Conservation (phyloP, 805 yeast genomes). For the Zygotorulaspora florentina region DNA sequence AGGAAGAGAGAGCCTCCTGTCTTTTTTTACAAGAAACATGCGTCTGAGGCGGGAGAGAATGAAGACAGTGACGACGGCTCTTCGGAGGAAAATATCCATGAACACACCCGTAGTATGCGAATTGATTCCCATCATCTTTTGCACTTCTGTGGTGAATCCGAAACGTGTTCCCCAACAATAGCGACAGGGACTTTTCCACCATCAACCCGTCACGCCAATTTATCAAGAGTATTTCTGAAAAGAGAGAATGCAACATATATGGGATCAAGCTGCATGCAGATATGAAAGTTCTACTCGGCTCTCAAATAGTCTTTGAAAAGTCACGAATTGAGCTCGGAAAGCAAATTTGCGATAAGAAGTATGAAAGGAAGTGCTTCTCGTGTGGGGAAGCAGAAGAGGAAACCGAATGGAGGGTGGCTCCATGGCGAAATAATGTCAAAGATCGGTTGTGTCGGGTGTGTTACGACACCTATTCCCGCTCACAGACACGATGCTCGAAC, state of each 20-base stretch:
- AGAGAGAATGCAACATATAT: background rate
- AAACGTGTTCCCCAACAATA: background rate
- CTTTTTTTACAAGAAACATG: background rate
- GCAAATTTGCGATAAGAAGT: background rate
- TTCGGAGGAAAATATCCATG: background rate
- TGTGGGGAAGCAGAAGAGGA: background rate
- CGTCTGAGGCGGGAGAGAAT: constrained; percentile 1
- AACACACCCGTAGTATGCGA: background rate
- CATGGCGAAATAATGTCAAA: background rate
- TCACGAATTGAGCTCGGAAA: background rate
- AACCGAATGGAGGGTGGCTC: background rate
- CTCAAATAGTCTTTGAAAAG: background rate
- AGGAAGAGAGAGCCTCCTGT: constrained; percentile 8
- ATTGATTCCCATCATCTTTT: background rate
- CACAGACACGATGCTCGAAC: background rate
- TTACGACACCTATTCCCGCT: background rate
- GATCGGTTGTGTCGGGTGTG: background rate
- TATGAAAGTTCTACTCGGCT: background rate
- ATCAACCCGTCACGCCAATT: background rate
- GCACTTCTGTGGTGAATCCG: background rate
- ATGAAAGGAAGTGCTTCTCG: background rate
- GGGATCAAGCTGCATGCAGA: background rate
- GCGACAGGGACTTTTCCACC: background rate
- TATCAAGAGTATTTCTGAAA: background rate
- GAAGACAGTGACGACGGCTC: constrained; percentile 3